Conservation (phyloP, 2,329 filamentous ascomycete genomes). For the Cordyceps farinosa region DNA sequence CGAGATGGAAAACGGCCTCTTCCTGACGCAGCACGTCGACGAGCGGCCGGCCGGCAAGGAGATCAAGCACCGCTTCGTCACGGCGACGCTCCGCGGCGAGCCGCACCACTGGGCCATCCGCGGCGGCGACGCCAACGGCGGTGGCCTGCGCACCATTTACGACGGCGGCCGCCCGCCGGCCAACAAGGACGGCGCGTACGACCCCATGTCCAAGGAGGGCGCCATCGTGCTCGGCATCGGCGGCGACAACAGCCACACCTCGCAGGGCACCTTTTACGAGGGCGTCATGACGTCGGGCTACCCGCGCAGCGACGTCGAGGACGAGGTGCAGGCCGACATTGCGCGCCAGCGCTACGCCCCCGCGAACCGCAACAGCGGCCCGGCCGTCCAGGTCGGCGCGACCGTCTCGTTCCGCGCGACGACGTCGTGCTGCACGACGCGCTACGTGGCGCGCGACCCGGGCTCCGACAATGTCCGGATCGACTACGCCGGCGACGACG, state of each 20-base stretch:
- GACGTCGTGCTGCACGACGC: constrained; percentile 49
- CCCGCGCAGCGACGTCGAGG: constrained; percentile 56
- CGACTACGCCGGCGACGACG: constrained; percentile 48
- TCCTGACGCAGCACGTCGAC: constrained; percentile 46
- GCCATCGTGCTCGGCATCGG: constrained; percentile 66
- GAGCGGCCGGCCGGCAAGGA: constrained; percentile 52
- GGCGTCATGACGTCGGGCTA: constrained; percentile 62
- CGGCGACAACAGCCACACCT: constrained; percentile 58
- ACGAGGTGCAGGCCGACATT: constrained; percentile 56
- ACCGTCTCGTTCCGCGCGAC: constrained; percentile 54
- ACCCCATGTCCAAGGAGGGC: constrained; percentile 62
- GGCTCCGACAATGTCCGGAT: constrained; percentile 44
- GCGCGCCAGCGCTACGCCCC: constrained; percentile 55
- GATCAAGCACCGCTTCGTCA: constrained; percentile 54
- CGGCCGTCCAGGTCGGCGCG: constrained; percentile 43
- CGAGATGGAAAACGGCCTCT: constrained; percentile 64
- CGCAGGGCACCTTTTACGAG: constrained; percentile 62
- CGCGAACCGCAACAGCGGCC: constrained; percentile 45
- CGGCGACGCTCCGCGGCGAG: constrained; percentile 53
- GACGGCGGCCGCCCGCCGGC: constrained; percentile 49
- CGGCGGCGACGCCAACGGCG: constrained; percentile 53
- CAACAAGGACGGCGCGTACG: constrained; percentile 44
- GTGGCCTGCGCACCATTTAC: constrained; percentile 57
- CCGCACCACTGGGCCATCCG: constrained; percentile 57
- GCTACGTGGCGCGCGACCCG: constrained; percentile 53